These are phyloP conservation scores for Canariomyces notabilis DNA, from an alignment of 2,329 filamentous ascomycete species.

Conservation along the genomic window DNA sequence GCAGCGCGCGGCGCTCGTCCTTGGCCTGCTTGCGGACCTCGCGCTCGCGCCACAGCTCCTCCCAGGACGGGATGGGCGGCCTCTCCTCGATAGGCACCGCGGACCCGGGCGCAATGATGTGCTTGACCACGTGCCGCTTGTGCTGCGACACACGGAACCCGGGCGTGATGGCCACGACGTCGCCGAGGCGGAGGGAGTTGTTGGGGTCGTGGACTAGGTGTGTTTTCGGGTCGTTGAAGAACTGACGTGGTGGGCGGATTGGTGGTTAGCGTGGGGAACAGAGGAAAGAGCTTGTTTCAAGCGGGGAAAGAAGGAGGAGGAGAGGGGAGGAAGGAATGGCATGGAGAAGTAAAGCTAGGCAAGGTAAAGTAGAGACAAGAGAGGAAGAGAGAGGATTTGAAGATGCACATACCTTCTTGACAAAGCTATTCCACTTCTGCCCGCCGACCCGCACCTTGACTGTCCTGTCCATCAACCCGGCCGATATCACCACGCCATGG, in stretches of 20 bases:
- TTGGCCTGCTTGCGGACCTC: constrained; percentile 54
- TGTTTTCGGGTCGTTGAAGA: constrained; percentile 59
- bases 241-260: constrained; percentile 35
- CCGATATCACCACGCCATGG: constrained; percentile 69
- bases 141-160: constrained; percentile 60
- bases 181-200: constrained; percentile 66
- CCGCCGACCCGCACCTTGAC: constrained; percentile 71
- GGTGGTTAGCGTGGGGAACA: not conserved
- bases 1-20: constrained; percentile 40
- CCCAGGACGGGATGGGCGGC: constrained; percentile 60
- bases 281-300: not conserved
- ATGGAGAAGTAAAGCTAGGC: not conserved
- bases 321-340: not conserved
- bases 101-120: constrained; percentile 61
- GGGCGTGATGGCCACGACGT: constrained; percentile 66
- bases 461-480: constrained; percentile 72
- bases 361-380: no score
- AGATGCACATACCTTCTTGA: constrained; percentile 68
- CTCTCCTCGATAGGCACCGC: constrained; percentile 59
- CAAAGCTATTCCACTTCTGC: constrained; percentile 65
- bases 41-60: constrained; percentile 53
- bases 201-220: constrained; percentile 75
- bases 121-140: constrained; percentile 69
- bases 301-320: not conserved
- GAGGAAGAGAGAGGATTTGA: not conserved